Conservation (phyloP, 306 rosid genomes). For the Vigna reflexopilosa region DNA sequence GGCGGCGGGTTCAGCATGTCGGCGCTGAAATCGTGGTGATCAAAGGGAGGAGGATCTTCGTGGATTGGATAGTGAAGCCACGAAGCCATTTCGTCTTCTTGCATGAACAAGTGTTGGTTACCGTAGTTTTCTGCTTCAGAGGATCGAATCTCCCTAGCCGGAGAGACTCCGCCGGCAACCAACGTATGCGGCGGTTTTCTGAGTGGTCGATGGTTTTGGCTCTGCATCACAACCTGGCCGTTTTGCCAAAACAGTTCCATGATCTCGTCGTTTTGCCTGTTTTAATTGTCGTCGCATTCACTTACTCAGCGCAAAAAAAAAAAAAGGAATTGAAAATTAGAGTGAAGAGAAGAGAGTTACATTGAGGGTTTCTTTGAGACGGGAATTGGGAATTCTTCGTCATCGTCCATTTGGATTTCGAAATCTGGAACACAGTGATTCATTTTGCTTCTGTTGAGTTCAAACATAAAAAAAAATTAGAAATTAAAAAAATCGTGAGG, state of each 20-base stretch:
- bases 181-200: slow-evolving; percentile 41
- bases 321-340: not conserved
- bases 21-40: slow-evolving; percentile 57
- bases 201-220: slow-evolving; percentile 59
- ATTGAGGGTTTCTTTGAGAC: slow-evolving; percentile 54
- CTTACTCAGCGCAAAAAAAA: not conserved
- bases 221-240: slow-evolving; percentile 70
- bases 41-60: slow-evolving; percentile 61
- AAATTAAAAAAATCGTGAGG: not conserved
- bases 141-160: slow-evolving; percentile 48
- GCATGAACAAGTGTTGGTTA: slow-evolving; percentile 64
- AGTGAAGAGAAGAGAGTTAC: slow-evolving; percentile 42
- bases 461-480: not conserved
- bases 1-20: slow-evolving; percentile 54
- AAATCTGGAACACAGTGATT: slow-evolving; percentile 79
- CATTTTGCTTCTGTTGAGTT: slow-evolving; percentile 45
- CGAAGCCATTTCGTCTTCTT: slow-evolving; percentile 78
- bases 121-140: slow-evolving; percentile 31
- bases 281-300: not conserved
- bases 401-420: slow-evolving; percentile 52
- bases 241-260: slow-evolving; percentile 84
- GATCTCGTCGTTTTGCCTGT: slow-evolving; percentile 69
- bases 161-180: not conserved
- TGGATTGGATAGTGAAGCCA: slow-evolving; percentile 75
- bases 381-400: slow-evolving; percentile 54